A percentile compares a stretch with the other conserved stretches of the same genome.
Conservation (phyloP, 768 basidiomycete species). For the Suillus bovinus region DNA sequence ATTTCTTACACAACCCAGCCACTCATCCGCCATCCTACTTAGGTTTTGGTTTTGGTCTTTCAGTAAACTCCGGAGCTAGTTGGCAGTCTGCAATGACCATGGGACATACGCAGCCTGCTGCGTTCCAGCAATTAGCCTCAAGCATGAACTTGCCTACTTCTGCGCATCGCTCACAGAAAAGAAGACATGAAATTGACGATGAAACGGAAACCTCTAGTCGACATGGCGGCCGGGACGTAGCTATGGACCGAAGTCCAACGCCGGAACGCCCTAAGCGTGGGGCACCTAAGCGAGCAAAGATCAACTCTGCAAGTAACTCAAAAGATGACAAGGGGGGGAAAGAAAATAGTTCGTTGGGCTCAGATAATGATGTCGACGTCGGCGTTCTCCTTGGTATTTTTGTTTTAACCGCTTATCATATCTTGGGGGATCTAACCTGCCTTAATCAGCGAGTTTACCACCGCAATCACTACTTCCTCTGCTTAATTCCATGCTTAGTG, state of each 20-base stretch:
- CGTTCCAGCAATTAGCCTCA: constrained; percentile 57
- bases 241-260: constrained; percentile 86
- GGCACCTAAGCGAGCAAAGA: constrained; percentile 61
- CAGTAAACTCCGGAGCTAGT: constrained; percentile 42
- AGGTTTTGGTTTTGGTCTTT: constrained; percentile 72
- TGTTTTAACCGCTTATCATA: constrained; percentile 4
- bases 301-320: constrained; percentile 24
- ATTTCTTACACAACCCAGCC: constrained; percentile 59
- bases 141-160: constrained; percentile 45
- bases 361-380: constrained; percentile 59
- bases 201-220: constrained; percentile 44
- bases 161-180: constrained; percentile 52
- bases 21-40: constrained; percentile 63
- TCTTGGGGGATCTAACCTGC: constrained; percentile 14
- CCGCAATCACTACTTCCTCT: constrained; percentile 75
- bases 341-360: constrained; percentile 44
- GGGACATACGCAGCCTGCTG: constrained; percentile 41
- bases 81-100: constrained; percentile 49
- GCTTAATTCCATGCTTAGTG: constrained; percentile 63
- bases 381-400: constrained; percentile 79
- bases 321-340: constrained; percentile 47
- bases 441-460: constrained; percentile 68
- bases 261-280: constrained; percentile 75
- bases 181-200: constrained; percentile 71
- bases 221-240: constrained; percentile 50